Base-by-base conservation (phyloP, 352 stramenopile genomes). In the Aphanomyces euteiches region DNA sequence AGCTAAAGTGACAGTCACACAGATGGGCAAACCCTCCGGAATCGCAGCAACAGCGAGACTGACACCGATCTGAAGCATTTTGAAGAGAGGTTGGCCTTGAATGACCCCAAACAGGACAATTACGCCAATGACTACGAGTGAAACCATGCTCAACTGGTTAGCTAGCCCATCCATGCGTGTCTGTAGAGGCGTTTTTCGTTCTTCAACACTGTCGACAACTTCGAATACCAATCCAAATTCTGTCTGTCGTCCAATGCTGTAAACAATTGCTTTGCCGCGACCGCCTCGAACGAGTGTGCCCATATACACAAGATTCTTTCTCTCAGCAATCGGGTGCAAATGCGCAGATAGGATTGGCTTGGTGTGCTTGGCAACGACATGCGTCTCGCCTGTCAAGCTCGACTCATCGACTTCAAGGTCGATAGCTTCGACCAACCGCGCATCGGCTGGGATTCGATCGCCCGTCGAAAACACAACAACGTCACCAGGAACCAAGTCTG, bases 171-270 rank as follows among this genome's bases (percentile, higher is more conserved):
- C 96, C 89, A 99, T 99, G 73, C 80, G 90, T 66, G 93, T 78
- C 80, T 98, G 94, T 47, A 98, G 79, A 37, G 95, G 95, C 40
- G 93, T 98, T 76, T 98, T 97, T 48, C 91, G 83, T 43, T 88
- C 85, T 72, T 98, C 93, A 7, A 99, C 90, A 17, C 90, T 88
- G 61, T 94, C 84, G 72, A 99, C 89, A 59, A 98, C 93, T 48
- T 96, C 81, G 73, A 98, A 97, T 5, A 98, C 95, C 53, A 93
- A 89, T 5, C 97, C 97, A 77, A 99, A 98, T 80, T 99, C 96
- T 7, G 96, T 99, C 39, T 82, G 75, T 28, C 88, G 78, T 36
- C 96, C 97, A n/a, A 96, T 98, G 15, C 90, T 87, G 56, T 97
- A 84, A 13, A 99, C 96, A 1, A 99, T 76, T 8, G 93, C 96